These are phyloP conservation scores for Pyronema omphalodes DNA, from an alignment of 495 filamentous ascomycete species.

Conservation along the genomic window DNA sequence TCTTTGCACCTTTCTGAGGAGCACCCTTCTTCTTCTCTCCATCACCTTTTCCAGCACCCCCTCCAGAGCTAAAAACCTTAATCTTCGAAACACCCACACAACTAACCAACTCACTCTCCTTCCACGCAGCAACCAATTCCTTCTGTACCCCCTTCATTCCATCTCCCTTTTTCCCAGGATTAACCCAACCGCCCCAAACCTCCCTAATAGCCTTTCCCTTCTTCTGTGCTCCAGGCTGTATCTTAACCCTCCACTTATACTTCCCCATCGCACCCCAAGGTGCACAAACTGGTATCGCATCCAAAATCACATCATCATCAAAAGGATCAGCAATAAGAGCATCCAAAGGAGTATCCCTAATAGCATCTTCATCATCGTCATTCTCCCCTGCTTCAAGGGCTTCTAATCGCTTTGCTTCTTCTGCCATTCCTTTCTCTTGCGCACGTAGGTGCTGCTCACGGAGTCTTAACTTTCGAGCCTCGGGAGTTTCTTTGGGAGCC, in stretches of 20 bases:
- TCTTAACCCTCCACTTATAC: slow-evolving; percentile 77
- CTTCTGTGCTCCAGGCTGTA: slow-evolving; percentile 79
- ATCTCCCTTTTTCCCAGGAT: slow-evolving; percentile 32
- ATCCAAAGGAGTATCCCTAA: slow-evolving; percentile 43
- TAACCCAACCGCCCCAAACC: slow-evolving; percentile 57
- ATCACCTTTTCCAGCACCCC: slow-evolving; percentile 31
- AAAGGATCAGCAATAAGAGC: slow-evolving; percentile 57
- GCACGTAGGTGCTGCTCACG: slow-evolving; percentile 59
- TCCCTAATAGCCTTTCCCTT: slow-evolving; percentile 91
- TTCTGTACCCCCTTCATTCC: slow-evolving; percentile 47
- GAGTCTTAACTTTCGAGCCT: slow-evolving; percentile 39
- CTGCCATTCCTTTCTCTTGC: slow-evolving; percentile 39
- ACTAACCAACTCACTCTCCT: slow-evolving; percentile 61
- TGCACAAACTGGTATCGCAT: slow-evolving; percentile 75
- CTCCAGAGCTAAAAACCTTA: slow-evolving; percentile 45
- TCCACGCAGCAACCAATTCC: slow-evolving; percentile 62
- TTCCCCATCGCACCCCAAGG: slow-evolving; percentile 63
- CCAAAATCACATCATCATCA: slow-evolving; percentile 71
- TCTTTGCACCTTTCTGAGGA: slow-evolving; percentile 32
- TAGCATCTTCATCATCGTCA: slow-evolving; percentile 38
- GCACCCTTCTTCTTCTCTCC: slow-evolving; percentile 29
- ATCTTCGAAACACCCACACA: slow-evolving; percentile 71
- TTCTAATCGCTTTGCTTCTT: slow-evolving; percentile 44
- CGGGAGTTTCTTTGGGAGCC: slow-evolving; percentile 2
- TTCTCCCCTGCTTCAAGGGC: slow-evolving; percentile 36